These are phyloP conservation scores for Mitragyna speciosa DNA, from an alignment of 257 asterid genomes.

Conservation along the genomic window DNA sequence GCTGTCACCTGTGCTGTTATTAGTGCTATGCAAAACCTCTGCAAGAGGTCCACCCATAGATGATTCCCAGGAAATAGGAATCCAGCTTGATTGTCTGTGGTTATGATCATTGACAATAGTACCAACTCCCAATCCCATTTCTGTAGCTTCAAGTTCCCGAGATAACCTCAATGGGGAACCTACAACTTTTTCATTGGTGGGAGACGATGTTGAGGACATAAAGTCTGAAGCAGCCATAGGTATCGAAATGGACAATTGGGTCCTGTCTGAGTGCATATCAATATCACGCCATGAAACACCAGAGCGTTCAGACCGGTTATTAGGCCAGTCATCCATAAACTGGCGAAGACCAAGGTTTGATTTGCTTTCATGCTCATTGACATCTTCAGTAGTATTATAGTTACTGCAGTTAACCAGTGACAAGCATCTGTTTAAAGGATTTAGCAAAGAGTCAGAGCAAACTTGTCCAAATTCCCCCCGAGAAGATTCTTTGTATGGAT, in stretches of 20 bases:
- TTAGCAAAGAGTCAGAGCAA: conserved; percentile 72
- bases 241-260: conserved; percentile 82
- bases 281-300: conserved; percentile 42
- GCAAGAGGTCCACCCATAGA: conserved; percentile 93
- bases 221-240: conserved; percentile 49
- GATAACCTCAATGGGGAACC: conserved; percentile 44
- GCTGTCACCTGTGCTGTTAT: conserved; percentile 30
- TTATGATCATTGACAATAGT: conserved; percentile 19
- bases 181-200: conserved; percentile 33
- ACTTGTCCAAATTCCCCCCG: conserved; percentile 64
- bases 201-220: conserved; percentile 58
- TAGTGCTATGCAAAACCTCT: conserved; percentile 65
- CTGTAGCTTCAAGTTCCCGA: conserved; percentile 45
- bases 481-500: conserved; percentile 30
- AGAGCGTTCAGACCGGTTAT: conserved; percentile 30
- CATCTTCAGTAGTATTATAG: conserved; percentile 25
- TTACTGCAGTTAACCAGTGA: conserved; percentile 39
- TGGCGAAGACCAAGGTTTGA: conserved; percentile 47
- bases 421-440: conserved; percentile 59
- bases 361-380: conserved; percentile 27
- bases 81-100: conserved; percentile 48
- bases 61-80: conserved; percentile 72
- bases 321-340: conserved; percentile 76
- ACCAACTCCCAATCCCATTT: conserved; percentile 71
- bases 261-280: conserved; percentile 44